A percentile compares a stretch with the other conserved stretches of the same genome.
Evolutionary conservation across 2,329 filamentous ascomycete species (phyloP).

Genomic region (Pseudogymnoascus sp.): DNA sequence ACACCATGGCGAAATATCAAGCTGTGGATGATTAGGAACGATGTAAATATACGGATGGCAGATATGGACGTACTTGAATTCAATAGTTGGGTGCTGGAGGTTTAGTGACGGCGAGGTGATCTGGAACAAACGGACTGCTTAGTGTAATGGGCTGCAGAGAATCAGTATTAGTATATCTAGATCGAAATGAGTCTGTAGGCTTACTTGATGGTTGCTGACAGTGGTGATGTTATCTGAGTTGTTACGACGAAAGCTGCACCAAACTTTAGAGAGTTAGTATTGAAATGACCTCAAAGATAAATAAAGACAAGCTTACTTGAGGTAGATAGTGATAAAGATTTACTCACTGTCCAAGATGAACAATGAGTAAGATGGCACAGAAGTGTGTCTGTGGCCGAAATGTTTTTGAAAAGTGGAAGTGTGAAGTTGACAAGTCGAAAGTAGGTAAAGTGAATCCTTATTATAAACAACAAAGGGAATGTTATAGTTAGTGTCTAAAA

Average conservation of each 20-base stretch:
- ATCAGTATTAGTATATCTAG: not conserved
- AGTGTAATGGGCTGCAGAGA: not conserved
- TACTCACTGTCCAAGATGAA: not conserved
- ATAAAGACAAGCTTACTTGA: not conserved
- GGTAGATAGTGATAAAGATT: not conserved
- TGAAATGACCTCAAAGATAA: not conserved
- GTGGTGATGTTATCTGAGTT: not conserved
- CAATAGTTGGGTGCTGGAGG: not conserved
- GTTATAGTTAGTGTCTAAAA: too few species aligned
- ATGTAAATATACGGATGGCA: not conserved
- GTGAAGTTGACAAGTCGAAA: not conserved
- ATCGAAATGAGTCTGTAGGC: not conserved
- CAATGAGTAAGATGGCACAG: not conserved
- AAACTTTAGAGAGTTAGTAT: not conserved
- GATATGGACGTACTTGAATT: not conserved
- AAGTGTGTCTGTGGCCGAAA: not conserved
- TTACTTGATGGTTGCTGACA: not conserved
- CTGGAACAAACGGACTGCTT: not conserved
- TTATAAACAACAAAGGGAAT: not conserved
- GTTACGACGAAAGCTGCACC: not conserved
- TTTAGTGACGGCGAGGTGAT: not conserved
- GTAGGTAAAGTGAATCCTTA: not conserved
- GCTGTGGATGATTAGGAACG: not conserved
- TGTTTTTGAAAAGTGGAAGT: not conserved
- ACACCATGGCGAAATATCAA: not conserved